Base-by-base conservation (phyloP, 768 basidiomycete genomes). In the Russula vinacea region DNA sequence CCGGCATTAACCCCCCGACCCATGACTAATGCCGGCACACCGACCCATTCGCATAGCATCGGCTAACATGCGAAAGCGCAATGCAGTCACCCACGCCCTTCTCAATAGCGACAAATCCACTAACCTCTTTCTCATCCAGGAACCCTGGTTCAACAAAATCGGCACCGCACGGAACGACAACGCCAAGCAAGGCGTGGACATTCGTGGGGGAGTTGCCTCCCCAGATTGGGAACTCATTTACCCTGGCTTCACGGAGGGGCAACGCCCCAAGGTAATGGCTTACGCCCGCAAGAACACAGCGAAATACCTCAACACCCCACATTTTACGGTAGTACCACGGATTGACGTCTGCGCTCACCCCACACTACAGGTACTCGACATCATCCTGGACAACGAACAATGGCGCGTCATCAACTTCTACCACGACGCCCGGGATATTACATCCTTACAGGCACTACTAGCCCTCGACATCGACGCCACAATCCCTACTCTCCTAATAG, bases 321-420 rank as follows among this genome's bases (percentile, higher is more conserved):
- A 1, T 5, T 50, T 19, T 14, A n/a, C 6, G 5, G 5, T 1
- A 8, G 33, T 16, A 0, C 24, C 10, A 0, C 3, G 24, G 0
- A 3, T 5, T 0, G 49, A 50, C 11, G 29, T 50, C 49, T 50
- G 49, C 49, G 5, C 24, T 5, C 26, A 50, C 49, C 49, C 26
- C 0, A 16, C 26, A 5, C 1, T 50, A 0, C 49, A 29, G 26
- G 26, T 50, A 5, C 13, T 50, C 3, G 49, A 50, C 11, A 5
- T 50, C 1, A 5, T 26, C 2, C 11, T 26, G 0, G 13, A 50
- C 1, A 14, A 50, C 3, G 11, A 50, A 29, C 19, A 19, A 3
- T 50, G 26, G 49, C 24, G 11, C 29, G 26, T 50, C 2, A 29
- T 50, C 5, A 13, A 50, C 11, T 50, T 50, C 26, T 50, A 50